Evolutionary conservation across 1,284 basidiomycete species (phyloP).

Genomic region (Puccinia horiana): DNA sequence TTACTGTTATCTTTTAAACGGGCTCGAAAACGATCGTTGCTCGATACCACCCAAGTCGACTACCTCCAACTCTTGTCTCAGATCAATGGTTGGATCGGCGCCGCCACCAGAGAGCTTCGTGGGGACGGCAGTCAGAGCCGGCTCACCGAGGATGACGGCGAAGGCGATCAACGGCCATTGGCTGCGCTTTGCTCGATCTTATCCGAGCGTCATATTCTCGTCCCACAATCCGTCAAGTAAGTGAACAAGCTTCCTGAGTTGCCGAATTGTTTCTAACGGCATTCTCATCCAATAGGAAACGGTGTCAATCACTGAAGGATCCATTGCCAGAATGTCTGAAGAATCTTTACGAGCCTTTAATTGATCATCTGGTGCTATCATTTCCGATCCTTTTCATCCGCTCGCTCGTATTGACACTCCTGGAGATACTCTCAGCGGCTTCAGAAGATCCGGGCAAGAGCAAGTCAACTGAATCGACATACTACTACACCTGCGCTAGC

Average conservation of each 20-base stretch:
- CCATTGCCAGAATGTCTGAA: conserved; percentile 3
- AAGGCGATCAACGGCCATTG: neutral
- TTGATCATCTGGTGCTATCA: conserved; percentile 10
- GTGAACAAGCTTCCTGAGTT: neutral
- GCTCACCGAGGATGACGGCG: conserved; percentile 1
- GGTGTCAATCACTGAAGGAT: conserved; percentile 8
- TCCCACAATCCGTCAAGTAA: conserved; percentile 30
- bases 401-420: conserved; percentile 8
- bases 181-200: neutral
- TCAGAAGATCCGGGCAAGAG: neutral
- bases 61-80: neutral
- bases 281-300: conserved; percentile 26
- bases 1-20: conserved; percentile 20
- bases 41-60: conserved; percentile 6
- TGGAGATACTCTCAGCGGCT: neutral
- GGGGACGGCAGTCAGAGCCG: neutral
- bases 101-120: neutral
- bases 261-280: too few species aligned
- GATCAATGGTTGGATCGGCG: neutral
- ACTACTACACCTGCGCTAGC: conserved; percentile 23
- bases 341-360: conserved; percentile 21
- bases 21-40: conserved; percentile 6
- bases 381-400: conserved; percentile 13
- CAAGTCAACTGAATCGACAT: neutral
- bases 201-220: neutral